Base-by-base conservation (phyloP, 768 basidiomycete species). In the Termitomyces eurrhizus region DNA sequence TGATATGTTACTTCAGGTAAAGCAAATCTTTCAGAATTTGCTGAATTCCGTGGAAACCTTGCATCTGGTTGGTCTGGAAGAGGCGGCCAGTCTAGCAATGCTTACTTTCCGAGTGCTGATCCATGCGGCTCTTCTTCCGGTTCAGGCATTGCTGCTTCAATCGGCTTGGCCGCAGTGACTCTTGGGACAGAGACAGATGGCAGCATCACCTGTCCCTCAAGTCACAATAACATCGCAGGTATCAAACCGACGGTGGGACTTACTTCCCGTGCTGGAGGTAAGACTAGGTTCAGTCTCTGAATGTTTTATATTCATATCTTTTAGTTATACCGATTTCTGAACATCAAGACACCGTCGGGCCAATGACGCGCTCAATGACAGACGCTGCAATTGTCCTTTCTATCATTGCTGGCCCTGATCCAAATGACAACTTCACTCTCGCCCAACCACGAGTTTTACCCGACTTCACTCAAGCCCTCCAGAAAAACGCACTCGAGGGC, bases 241-340 rank as follows among this genome's bases (percentile, higher is more conserved):
- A 82, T 87, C 51, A 85, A 85, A 64, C 83, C 86, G 0, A 86
- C 82, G 2, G 77, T 86, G 9, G 85, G 85, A 0, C 68, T 85
- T 37, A 84, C 83, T 3, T 86, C 84, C 5, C 75, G 83, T 14
- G 81, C 83, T 16, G 85, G 84, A 68, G 85, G 85, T 81, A 59
- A 46, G 68, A 48, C 16, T 8, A 11, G 48, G 44, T 35, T 8
- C 5, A 54, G 26, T 44, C 14, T n/a, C 45, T 39, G 21, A 7
- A 35, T 36, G 14, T 14, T 14, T 0, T 2, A n/a, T 46, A 56
- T 45, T 9, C 35, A 65, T 36, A 12, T 37, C 14, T 44, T 21
- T 2, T 55, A 84, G 85, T 86, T 5, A 72, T 86, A 33, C 86
- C 86, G 3, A 82, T 84, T 6, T 84, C 83, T 1, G 71, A 70